These are phyloP conservation scores for Brettanomyces sp. DNA, from an alignment of 805 yeast species.

Conservation along the genomic window DNA sequence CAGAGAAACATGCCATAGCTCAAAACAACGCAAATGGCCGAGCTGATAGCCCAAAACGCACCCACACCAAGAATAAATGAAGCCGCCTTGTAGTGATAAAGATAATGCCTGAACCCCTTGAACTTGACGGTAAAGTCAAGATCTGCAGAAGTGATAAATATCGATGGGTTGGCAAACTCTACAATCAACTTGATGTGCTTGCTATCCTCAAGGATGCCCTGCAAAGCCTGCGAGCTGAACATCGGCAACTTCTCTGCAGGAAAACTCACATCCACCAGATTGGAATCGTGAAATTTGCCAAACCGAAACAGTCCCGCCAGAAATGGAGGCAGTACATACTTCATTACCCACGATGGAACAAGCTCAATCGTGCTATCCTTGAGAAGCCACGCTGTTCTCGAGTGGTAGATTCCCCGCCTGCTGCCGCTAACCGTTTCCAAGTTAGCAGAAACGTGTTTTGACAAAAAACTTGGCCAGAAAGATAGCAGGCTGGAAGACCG, in stretches of 20 bases:
- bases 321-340: not conserved
- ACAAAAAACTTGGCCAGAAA: not conserved
- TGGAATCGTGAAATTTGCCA: not conserved
- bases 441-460: not conserved
- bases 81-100: conserved; percentile 26
- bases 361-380: not conserved
- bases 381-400: not conserved
- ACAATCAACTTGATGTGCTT: conserved; percentile 13
- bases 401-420: not conserved
- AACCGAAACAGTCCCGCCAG: not conserved
- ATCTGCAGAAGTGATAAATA: conserved; percentile 8
- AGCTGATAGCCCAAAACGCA: conserved; percentile 29
- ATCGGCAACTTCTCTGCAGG: conserved; percentile 1
- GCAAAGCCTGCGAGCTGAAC: not conserved
- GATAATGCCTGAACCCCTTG: conserved; percentile 33
- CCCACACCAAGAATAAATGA: conserved; percentile 29
- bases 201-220: conserved; percentile 3
- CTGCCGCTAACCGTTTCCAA: not conserved
- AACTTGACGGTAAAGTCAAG: conserved; percentile 27
- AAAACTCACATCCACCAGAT: not conserved
- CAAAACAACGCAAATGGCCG: conserved; percentile 19
- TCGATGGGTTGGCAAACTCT: conserved; percentile 13
- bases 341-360: conserved; percentile 5
- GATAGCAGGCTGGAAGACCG: not conserved
- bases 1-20: conserved; percentile 1